Conservation (phyloP, 1,139 yeast species). For the Geotrichum klebahnii region DNA sequence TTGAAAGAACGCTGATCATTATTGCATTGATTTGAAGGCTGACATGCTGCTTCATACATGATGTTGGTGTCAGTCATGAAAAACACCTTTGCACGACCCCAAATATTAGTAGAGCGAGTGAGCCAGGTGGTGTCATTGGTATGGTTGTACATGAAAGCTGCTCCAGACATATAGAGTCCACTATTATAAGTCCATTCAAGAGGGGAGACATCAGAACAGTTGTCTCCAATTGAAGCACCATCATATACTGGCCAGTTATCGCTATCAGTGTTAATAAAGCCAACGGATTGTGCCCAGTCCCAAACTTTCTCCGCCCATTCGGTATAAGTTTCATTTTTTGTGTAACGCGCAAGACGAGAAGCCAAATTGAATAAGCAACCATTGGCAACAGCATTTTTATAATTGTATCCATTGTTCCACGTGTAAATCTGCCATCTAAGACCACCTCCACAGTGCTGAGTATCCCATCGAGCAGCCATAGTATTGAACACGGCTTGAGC, state of each 20-base stretch:
- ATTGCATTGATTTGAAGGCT: conserved; percentile 57
- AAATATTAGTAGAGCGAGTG: conserved; percentile 43
- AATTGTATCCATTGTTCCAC: conserved; percentile 91
- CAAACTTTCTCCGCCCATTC: conserved; percentile 77
- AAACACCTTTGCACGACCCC: conserved; percentile 49
- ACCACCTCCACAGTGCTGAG: conserved; percentile 72
- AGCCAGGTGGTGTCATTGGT: conserved; percentile 70
- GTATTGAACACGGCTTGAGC: conserved; percentile 84
- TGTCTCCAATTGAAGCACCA: conserved; percentile 63
- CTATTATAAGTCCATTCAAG: conserved; percentile 87
- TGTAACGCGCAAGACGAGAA: conserved; percentile 80
- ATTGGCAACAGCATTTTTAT: conserved; percentile 84
- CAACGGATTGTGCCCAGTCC: conserved; percentile 71
- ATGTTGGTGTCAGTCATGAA: conserved; percentile 55
- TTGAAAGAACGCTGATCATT: conserved; percentile 89
- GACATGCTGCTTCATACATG: conserved; percentile 82
- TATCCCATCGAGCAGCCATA: conserved; percentile 87
- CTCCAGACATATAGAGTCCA: conserved; percentile 74
- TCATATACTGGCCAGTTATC: conserved; percentile 55
- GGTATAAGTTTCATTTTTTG: conserved; percentile 62
- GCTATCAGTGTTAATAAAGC: conserved; percentile 48
- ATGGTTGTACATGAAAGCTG: conserved; percentile 74
- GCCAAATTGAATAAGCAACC: conserved; percentile 88
- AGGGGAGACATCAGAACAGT: conserved; percentile 57
- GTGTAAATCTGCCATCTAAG: conserved; percentile 94